phyloP scores from a whole-genome alignment of 352 stramenopile genomes.

The Globisporangium cystogenes region DNA sequence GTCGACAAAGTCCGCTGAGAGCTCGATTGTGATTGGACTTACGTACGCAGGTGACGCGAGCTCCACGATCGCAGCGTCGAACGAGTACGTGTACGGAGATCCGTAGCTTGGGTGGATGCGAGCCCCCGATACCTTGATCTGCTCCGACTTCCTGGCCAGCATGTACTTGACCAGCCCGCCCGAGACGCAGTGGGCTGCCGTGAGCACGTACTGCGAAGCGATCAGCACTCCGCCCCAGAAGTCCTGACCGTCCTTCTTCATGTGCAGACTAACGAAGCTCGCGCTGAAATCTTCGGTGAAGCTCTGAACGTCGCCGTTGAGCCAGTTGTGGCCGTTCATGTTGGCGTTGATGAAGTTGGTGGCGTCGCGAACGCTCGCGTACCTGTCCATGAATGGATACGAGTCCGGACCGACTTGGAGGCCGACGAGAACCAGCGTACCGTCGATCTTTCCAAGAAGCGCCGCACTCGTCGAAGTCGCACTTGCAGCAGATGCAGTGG shows the following conservation, averaged over 20 bases:
- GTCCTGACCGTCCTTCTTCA: neutral
- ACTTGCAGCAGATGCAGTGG: too few relatives aligned
- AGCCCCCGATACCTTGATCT: too few relatives aligned
- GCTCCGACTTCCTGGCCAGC: conserved; percentile 9
- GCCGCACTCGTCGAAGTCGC: too few relatives aligned
- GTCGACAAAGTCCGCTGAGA: too few relatives aligned
- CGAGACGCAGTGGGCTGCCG: conserved; percentile 4
- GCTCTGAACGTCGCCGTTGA: too few relatives aligned
- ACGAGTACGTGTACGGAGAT: too few relatives aligned
- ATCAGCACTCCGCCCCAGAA: conserved; percentile 6
- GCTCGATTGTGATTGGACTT: too few relatives aligned
- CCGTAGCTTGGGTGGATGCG: too few relatives aligned
- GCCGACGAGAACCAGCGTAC: neutral
- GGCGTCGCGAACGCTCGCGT: neutral
- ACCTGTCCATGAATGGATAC: conserved; percentile 1
- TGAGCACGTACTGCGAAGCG: conserved; percentile 7
- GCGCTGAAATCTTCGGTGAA: neutral
- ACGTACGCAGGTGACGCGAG: too few relatives aligned
- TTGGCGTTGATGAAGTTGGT: conserved; percentile 11
- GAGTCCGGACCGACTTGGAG: neutral
- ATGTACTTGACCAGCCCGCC: conserved; percentile 14
- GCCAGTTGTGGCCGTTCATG: neutral
- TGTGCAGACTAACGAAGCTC: neutral
- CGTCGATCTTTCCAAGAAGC: neutral
- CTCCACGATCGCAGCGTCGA: neutral